A percentile compares a stretch with the other conserved stretches of the same genome.
Evolutionary conservation across 805 yeast species (phyloP).

Genomic region (Metschnikowia dekortorum): DNA sequence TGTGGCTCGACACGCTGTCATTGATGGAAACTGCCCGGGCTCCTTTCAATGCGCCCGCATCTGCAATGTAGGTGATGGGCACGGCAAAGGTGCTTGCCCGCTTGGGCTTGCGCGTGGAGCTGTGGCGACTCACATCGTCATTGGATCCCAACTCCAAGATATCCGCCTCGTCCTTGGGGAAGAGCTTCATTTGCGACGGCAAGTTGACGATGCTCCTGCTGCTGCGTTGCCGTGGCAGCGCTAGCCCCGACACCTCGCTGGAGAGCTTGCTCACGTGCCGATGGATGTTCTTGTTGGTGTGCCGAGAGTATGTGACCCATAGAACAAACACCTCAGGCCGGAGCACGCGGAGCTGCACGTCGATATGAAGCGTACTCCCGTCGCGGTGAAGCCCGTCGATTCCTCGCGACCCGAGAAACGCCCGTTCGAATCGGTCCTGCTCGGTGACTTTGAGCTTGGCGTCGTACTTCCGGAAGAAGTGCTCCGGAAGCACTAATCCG

Average conservation of each 20-base stretch:
- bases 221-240: slow-evolving; percentile 9
- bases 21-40: slow-evolving; percentile 4
- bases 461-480: slow-evolving; percentile 70
- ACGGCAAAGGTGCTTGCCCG: slow-evolving; percentile 25
- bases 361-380: slow-evolving; percentile 62
- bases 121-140: slow-evolving; percentile 27
- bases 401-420: slow-evolving; percentile 61
- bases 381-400: slow-evolving; percentile 65
- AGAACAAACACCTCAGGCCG: slow-evolving; percentile 54
- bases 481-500: slow-evolving; percentile 88
- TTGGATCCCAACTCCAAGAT: slow-evolving; percentile 26
- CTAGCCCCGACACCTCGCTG: slow-evolving; percentile 5
- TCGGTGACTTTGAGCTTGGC: slow-evolving; percentile 34
- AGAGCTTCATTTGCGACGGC: slow-evolving; percentile 55
- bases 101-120: slow-evolving; percentile 31
- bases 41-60: not conserved
- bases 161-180: slow-evolving; percentile 34
- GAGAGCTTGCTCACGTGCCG: slow-evolving; percentile 24
- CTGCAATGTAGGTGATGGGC: slow-evolving; percentile 20
- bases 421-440: slow-evolving; percentile 34
- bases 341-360: slow-evolving; percentile 75
- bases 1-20: slow-evolving; percentile 8
- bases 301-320: slow-evolving; percentile 84
- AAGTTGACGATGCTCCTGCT: slow-evolving; percentile 22
- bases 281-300: slow-evolving; percentile 20